phyloP scores from a whole-genome alignment of 1,284 basidiomycete species.

The Cronartium ribicola region DNA sequence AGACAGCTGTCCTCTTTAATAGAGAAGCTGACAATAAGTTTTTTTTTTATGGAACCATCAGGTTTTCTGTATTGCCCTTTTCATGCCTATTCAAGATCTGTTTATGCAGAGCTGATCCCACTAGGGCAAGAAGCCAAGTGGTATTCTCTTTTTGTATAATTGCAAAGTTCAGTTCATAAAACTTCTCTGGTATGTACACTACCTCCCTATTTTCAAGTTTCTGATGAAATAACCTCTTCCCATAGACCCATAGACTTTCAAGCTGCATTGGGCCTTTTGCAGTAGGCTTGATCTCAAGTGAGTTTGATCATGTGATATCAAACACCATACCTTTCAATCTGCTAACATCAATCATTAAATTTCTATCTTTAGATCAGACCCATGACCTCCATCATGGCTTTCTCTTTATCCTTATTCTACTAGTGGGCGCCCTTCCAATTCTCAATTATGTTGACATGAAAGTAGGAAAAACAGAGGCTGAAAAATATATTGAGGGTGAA shows the following conservation, averaged over 20 bases:
- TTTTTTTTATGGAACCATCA: slow-evolving; percentile 47
- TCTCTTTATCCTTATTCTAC: slow-evolving; percentile 74
- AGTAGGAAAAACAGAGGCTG: slow-evolving; percentile 21
- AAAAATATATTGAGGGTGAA: slow-evolving; percentile 19
- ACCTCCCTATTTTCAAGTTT: background rate
- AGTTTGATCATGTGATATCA: slow-evolving; percentile 60
- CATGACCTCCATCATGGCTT: slow-evolving; percentile 75
- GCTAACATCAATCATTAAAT: background rate
- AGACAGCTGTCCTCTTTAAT: slow-evolving; percentile 14
- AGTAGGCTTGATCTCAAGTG: slow-evolving; percentile 77
- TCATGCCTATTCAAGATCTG: slow-evolving; percentile 71
- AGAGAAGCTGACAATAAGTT: background rate
- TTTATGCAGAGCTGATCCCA: slow-evolving; percentile 72
- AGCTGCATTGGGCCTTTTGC: slow-evolving; percentile 78
- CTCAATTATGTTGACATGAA: slow-evolving; percentile 51
- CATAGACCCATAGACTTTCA: slow-evolving; percentile 59
- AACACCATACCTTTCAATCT: background rate
- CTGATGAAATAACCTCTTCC: background rate
- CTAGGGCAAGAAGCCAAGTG: slow-evolving; percentile 72
- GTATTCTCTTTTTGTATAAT: slow-evolving; percentile 77
- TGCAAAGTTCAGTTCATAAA: slow-evolving; percentile 61
- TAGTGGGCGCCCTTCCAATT: slow-evolving; percentile 72
- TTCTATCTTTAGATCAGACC: slow-evolving; percentile 16
- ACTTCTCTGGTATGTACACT: background rate
- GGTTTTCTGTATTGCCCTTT: slow-evolving; percentile 71